Evolutionary conservation across 257 asterid species (phyloP), one percentile per base, ranked within the genome.

Genomic region (Solanum appendiculatum): DNA sequence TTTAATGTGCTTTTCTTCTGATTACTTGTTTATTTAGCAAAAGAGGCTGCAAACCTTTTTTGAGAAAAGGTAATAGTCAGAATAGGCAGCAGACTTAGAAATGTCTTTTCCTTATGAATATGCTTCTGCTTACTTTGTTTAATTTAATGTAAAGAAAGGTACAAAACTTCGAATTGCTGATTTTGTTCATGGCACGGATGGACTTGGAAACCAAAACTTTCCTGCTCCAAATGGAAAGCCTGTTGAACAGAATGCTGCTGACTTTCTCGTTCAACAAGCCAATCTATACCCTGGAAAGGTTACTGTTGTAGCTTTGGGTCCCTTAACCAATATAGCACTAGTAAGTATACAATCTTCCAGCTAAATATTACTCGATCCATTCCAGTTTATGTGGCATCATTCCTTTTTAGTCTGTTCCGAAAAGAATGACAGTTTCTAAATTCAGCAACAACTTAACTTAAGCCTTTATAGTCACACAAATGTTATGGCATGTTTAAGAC

Each of bases 301-400:
- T 91, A 97, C 98, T 31, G 96, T 97, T 48, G 99, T 97, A 86
- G 99, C 99, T 73, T 89, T 97, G 93, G 98, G 99, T n/a, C 99
- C 99, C 64, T 92, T 95, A 63, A 97, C 99, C 85, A 97, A 97
- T 89, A 86, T 97, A 88, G 98, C 98, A 60, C 90, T 95, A 96
- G 99, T 97, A 75, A 89, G 96, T 86, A 70, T 89, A 78, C 89
- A 68, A 40, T 23, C 87, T 77, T 86, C 46, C 29, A 48, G 31
- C 23, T 9, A 51, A 46, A 29, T 44, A 80, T 80, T 29, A 73
- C 33, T 11, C 5, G 5, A 73, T 12, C 82, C 82, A 3, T 73
- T 73, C 51, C 82, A 73, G 20, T 73, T 37, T 73, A 73, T 73
- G 51, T 73, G 82, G 5, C 51, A 73, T 42, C 82, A 73, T 73